Evolutionary conservation across 2,329 filamentous ascomycete species (phyloP).

Genomic region (Claviceps africana): DNA sequence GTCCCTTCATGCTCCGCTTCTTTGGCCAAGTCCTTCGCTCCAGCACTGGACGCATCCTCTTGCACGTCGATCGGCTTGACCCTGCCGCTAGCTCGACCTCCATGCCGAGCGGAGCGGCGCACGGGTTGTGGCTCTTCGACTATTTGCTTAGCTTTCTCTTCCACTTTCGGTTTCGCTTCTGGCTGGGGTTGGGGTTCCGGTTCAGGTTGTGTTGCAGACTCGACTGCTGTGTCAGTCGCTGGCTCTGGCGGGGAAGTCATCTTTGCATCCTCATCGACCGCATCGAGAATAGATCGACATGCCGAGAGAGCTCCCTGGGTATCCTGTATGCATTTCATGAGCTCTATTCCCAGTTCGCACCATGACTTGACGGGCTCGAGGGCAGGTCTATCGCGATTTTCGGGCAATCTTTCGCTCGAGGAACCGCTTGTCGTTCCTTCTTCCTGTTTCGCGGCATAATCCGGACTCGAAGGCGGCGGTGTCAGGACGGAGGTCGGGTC

Average conservation of each 20-base stretch:
- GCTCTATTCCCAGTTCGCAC: constrained; percentile 19
- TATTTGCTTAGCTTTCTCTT: constrained; percentile 2
- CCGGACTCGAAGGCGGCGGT: constrained; percentile 13
- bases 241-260: constrained; percentile 4
- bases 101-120: constrained; percentile 6
- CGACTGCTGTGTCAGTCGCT: background rate
- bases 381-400: background rate
- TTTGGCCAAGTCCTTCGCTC: constrained; percentile 14
- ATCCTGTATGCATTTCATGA: constrained; percentile 20
- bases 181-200: background rate
- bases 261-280: constrained; percentile 8
- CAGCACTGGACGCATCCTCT: constrained; percentile 12
- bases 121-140: constrained; percentile 3
- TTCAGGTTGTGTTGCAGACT: background rate
- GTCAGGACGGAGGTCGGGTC: constrained; percentile 31
- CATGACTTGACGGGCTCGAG: constrained; percentile 15
- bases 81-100: constrained; percentile 1
- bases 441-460: background rate
- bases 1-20: constrained; percentile 17
- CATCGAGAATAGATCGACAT: constrained; percentile 16
- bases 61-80: constrained; percentile 7
- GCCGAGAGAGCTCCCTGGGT: constrained; percentile 15
- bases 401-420: background rate
- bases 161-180: background rate
- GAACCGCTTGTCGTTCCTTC: background rate